phyloP scores from a whole-genome alignment of 2,329 filamentous ascomycete species.

The Penicillium sp. region DNA sequence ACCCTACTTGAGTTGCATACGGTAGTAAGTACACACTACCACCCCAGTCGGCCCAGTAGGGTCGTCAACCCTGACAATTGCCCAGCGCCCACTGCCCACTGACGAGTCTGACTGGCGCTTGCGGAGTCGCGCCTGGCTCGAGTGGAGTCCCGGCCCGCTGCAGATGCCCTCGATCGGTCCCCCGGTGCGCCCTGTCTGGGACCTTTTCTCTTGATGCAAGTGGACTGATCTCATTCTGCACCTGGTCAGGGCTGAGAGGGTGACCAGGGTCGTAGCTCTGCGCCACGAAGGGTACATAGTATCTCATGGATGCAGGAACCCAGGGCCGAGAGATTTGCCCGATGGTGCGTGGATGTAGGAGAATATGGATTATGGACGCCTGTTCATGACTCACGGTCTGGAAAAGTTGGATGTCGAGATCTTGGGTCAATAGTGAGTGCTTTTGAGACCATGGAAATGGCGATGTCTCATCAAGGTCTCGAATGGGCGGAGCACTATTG shows the following conservation, averaged over 20 bases:
- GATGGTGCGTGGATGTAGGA: background rate
- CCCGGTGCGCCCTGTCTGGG: background rate
- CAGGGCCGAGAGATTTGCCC: background rate
- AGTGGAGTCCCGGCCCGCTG: background rate
- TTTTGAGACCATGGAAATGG: background rate
- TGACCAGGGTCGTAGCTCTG: background rate
- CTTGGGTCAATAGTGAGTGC: too few species aligned
- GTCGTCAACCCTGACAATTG: background rate
- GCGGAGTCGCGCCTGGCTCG: background rate
- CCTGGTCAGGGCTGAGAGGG: background rate
- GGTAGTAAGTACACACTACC: background rate
- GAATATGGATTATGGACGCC: slow-evolving; percentile 7
- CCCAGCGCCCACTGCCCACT: background rate
- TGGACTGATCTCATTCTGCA: slow-evolving; percentile 2
- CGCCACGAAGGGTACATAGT: background rate
- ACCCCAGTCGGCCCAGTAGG: background rate
- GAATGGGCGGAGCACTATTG: background rate
- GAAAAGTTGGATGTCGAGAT: background rate
- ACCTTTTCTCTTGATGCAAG: background rate
- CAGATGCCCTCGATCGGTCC: background rate
- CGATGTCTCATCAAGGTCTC: background rate
- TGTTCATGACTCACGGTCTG: slow-evolving; percentile 17
- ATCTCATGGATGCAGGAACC: slow-evolving; percentile 14
- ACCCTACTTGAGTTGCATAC: background rate
- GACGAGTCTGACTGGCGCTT: background rate